phyloP scores from a whole-genome alignment of 2,329 filamentous ascomycete species.

The Cladophialophora exuberans region DNA sequence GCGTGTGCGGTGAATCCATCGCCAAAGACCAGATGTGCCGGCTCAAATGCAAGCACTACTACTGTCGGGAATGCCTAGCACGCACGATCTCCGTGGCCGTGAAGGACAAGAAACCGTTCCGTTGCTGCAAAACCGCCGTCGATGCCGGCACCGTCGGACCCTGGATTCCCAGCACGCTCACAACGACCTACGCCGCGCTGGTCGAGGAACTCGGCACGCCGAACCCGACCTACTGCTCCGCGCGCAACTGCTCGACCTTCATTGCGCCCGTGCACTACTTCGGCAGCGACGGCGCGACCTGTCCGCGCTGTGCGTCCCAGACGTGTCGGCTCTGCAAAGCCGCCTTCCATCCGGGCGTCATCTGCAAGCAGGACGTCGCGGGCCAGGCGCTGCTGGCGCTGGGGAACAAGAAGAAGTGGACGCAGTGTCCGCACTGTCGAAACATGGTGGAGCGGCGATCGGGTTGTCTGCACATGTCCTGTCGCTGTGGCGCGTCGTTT shows the following conservation, averaged over 20 bases:
- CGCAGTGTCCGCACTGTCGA: slow-evolving; percentile 22
- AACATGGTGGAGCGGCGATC: slow-evolving; percentile 22
- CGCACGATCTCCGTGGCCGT: neutral
- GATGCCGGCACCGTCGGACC: neutral
- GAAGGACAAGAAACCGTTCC: neutral
- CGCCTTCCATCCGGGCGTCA: neutral
- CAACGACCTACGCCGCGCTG: neutral
- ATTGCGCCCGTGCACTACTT: neutral
- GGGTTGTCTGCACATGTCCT: slow-evolving; percentile 23
- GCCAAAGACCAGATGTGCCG: neutral
- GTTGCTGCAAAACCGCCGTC: neutral
- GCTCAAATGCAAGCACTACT: neutral
- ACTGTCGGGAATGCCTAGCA: neutral
- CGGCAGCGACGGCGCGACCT: neutral
- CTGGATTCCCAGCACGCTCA: neutral
- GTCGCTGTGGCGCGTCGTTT: slow-evolving; percentile 20
- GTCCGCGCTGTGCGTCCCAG: neutral
- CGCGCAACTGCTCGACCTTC: neutral
- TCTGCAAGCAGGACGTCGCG: neutral
- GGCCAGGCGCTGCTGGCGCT: neutral
- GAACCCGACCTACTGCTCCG: neutral
- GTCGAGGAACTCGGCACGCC: neutral
- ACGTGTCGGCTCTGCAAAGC: neutral
- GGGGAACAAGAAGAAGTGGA: slow-evolving; percentile 17
- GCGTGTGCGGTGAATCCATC: neutral